Evolutionary conservation across 306 rosid species (phyloP).

Genomic region (Trifolium dubium): DNA sequence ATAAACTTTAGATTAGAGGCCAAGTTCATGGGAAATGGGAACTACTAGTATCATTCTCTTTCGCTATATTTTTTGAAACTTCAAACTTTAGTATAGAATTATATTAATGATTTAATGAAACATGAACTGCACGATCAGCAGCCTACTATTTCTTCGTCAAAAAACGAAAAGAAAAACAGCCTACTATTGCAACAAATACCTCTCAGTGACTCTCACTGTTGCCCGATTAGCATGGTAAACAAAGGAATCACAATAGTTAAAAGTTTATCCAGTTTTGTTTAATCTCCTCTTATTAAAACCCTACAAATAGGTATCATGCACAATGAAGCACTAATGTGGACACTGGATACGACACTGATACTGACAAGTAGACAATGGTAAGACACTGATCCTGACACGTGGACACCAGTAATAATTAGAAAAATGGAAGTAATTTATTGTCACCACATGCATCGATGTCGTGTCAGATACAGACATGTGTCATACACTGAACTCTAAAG

Average conservation of each 20-base stretch:
- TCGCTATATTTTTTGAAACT: neutral
- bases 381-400: no score
- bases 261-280: neutral
- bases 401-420: neutral
- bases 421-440: neutral
- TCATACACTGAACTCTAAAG: neutral
- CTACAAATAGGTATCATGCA: neutral
- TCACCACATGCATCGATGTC: neutral
- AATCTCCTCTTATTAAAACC: conserved; percentile 7
- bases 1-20: neutral
- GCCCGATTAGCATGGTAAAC: conserved; percentile 8
- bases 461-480: neutral
- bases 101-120: conserved; percentile 19
- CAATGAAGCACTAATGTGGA: neutral
- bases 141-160: neutral
- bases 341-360: neutral
- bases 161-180: neutral
- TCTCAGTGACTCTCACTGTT: no score
- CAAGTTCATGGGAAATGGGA: neutral
- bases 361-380: neutral
- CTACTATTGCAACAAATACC: conserved; percentile 13
- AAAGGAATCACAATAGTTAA: neutral
- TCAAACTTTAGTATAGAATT: neutral
- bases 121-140: neutral
- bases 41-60: conserved; percentile 3